Evolutionary conservation across 2,329 filamentous ascomycete genomes (phyloP), one percentile per base, ranked within the genome.

Genomic region (Exophiala viscosa): DNA sequence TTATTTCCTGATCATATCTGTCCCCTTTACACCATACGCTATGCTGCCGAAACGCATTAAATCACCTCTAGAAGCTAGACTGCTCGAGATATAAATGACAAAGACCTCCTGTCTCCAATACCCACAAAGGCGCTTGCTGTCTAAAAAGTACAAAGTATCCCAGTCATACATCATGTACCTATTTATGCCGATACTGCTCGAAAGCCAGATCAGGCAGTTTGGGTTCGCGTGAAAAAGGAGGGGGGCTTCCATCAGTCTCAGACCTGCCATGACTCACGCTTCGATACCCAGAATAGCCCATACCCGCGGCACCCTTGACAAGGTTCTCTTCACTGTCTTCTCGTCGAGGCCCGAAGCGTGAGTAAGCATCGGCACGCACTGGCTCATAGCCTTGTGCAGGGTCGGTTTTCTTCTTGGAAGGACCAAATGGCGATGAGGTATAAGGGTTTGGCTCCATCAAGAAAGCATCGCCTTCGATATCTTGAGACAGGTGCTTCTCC

Each of bases 401-500:
- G 28, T 58, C 44, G 33, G 57, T 54, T 45, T 57, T 48, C 28
- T 58, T 45, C 20, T 54, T 54, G 5, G 13, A 49, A 38, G 54
- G 52, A 6, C 39, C 34, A 7, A 54, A 36, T 11, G 53, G 47
- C 2, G 51, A 46, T 5, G 14, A 36, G 10, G 23, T 34, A 41
- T 55, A 57, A 8, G 57, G 57, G 31, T 46, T 55, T 17, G 81
- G 80, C 47, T 86, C 82, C 69, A 90, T 83, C 53, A 96, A 83
- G 15, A 96, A 63, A 3, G 55, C 54, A 33, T 63, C 58, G 5
- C 60, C 59, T 48, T 82, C 10, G 87, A 91, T 76, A 92, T 92
- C 66, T 95, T 88, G 35, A 96, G 81, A 4, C 90, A 88, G 1
- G 90, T 96, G 45, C 96, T 92, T 89, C 71, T 91, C 88, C 69